These are phyloP conservation scores for Colletotrichum orbiculare DNA, from an alignment of 2,329 filamentous ascomycete genomes.

Conservation along the genomic window DNA sequence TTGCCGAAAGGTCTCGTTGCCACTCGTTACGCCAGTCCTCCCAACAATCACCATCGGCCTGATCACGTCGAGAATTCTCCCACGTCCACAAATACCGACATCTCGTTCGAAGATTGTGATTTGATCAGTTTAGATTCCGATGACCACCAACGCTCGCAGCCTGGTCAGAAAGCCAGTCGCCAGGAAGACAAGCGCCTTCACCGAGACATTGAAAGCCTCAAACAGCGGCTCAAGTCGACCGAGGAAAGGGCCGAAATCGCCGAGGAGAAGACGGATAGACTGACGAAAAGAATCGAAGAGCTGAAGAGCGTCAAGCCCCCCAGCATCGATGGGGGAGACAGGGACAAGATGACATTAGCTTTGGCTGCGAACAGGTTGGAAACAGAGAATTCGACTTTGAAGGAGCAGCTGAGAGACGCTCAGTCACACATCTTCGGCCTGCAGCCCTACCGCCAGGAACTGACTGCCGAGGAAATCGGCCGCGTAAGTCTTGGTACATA, in stretches of 20 bases:
- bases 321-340: slow-evolving; percentile 40
- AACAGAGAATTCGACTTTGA: slow-evolving; percentile 43
- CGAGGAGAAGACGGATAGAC: slow-evolving; percentile 43
- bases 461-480: slow-evolving; percentile 50
- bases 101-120: slow-evolving; percentile 16
- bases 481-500: slow-evolving; percentile 42
- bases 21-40: slow-evolving; percentile 19
- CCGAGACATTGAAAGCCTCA: slow-evolving; percentile 40
- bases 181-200: slow-evolving; percentile 25
- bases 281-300: slow-evolving; percentile 40
- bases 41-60: not conserved
- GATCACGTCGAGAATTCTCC: not conserved
- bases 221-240: slow-evolving; percentile 6
- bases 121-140: slow-evolving; percentile 26
- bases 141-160: not conserved
- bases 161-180: not conserved
- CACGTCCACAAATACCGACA: not conserved
- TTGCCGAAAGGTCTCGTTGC: slow-evolving; percentile 33
- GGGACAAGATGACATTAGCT: slow-evolving; percentile 40
- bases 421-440: slow-evolving; percentile 55
- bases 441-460: slow-evolving; percentile 52
- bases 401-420: slow-evolving; percentile 47
- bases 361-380: slow-evolving; percentile 39
- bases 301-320: slow-evolving; percentile 41
- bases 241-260: slow-evolving; percentile 40